These are phyloP conservation scores for Suillus brevipes DNA, from an alignment of 768 basidiomycete genomes.

Conservation along the genomic window DNA sequence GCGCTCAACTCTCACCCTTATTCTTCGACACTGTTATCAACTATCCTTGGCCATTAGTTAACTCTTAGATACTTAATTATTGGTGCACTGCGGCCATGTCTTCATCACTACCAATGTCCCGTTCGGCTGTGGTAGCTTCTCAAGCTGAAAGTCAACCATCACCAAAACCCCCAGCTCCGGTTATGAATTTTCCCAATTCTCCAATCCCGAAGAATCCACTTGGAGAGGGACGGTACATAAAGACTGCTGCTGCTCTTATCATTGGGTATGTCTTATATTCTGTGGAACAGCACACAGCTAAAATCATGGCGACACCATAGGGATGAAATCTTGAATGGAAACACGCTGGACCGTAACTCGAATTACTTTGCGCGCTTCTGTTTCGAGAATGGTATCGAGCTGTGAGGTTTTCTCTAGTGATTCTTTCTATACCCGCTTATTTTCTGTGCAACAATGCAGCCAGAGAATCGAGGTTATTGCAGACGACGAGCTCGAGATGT, in stretches of 20 bases:
- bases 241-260: slow-evolving; percentile 71
- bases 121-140: background rate
- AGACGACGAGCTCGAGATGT: slow-evolving; percentile 89
- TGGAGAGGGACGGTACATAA: slow-evolving; percentile 69
- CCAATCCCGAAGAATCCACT: slow-evolving; percentile 64
- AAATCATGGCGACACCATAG: slow-evolving; percentile 36
- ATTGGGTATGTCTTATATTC: slow-evolving; percentile 58
- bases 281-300: background rate
- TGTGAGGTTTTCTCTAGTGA: slow-evolving; percentile 46
- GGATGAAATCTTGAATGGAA: slow-evolving; percentile 91
- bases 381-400: slow-evolving; percentile 82
- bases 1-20: background rate
- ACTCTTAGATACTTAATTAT: background rate
- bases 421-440: background rate
- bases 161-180: background rate
- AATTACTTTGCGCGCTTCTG: slow-evolving; percentile 86
- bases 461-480: slow-evolving; percentile 90
- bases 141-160: too few species aligned
- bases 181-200: slow-evolving; percentile 47
- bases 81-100: background rate
- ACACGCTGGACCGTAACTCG: slow-evolving; percentile 82
- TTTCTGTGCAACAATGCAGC: slow-evolving; percentile 39
- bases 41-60: background rate
- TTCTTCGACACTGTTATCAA: background rate
- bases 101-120: background rate